Conservation (phyloP, 768 basidiomycete species). For the Podaxis rugospora region DNA sequence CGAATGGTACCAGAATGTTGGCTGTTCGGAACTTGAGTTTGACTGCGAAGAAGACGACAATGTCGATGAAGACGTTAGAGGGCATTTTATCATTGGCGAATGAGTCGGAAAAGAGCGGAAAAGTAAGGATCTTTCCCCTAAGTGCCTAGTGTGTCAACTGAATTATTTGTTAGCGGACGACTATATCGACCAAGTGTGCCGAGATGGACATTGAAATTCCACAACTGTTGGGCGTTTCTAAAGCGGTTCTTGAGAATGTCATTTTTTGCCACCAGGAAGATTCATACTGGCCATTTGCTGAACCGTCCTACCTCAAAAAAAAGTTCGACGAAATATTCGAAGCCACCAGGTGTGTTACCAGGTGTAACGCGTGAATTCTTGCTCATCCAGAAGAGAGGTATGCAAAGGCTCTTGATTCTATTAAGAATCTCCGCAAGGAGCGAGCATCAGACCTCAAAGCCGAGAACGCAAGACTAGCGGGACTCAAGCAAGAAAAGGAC, state of each 20-base stretch:
- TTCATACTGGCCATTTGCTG: slow-evolving; percentile 95
- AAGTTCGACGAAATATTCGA: slow-evolving; percentile 99
- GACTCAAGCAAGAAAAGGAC: slow-evolving; percentile 75
- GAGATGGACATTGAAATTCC: slow-evolving; percentile 97
- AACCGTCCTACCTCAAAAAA: slow-evolving; percentile 90
- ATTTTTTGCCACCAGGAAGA: slow-evolving; percentile 99
- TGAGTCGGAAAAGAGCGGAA: slow-evolving; percentile 62
- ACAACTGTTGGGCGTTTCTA: slow-evolving; percentile 89
- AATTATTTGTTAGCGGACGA: slow-evolving; percentile 55
- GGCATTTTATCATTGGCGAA: slow-evolving; percentile 79
- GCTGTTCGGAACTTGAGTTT: slow-evolving; percentile 90
- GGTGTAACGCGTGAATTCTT: neutral
- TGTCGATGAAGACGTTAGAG: slow-evolving; percentile 98
- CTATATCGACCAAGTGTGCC: slow-evolving; percentile 95
- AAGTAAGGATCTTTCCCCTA: slow-evolving; percentile 44
- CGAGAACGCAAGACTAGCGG: slow-evolving; percentile 82
- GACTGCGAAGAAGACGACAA: slow-evolving; percentile 80
- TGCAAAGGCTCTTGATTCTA: slow-evolving; percentile 93
- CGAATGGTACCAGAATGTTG: slow-evolving; percentile 86
- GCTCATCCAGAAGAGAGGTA: slow-evolving; percentile 49
- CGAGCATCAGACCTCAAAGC: slow-evolving; percentile 86
- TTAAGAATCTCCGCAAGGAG: slow-evolving; percentile 88
- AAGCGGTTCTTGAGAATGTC: slow-evolving; percentile 97
- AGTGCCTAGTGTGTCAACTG: neutral
- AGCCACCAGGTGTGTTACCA: slow-evolving; percentile 73